A percentile compares a stretch with the other conserved stretches of the same genome.
These are phyloP conservation scores for Lachnellula subtilissima DNA, from an alignment of 2,329 filamentous ascomycete genomes.

Conservation along the genomic window DNA sequence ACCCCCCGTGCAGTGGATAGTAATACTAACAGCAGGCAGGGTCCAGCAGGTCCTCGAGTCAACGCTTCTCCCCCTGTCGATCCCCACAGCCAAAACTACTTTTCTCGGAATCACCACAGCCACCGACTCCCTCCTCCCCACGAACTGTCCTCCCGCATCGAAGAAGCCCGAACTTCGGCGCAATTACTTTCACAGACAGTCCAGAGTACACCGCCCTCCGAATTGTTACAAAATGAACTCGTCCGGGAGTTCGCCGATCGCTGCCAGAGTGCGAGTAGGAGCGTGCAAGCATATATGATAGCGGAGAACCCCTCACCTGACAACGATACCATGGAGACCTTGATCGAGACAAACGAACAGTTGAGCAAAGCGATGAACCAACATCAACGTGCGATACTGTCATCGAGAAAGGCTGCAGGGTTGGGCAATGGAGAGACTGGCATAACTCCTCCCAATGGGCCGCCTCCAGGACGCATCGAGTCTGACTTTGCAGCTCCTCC, in stretches of 20 bases:
- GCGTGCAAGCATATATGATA: conserved; percentile 81
- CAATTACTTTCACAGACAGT: conserved; percentile 90
- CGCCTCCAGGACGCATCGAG: conserved; percentile 14
- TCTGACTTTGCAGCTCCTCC: conserved; percentile 19
- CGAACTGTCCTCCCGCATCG: conserved; percentile 77
- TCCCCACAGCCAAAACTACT: conserved; percentile 51
- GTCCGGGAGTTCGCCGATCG: conserved; percentile 88
- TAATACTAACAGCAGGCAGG: conserved; percentile 10
- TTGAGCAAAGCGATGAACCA: conserved; percentile 76
- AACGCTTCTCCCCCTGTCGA: conserved; percentile 43
- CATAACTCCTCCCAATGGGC: conserved; percentile 9
- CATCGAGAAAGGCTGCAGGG: conserved; percentile 52
- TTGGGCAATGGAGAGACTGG: conserved; percentile 24
- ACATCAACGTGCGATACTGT: conserved; percentile 75
- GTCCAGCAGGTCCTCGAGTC: conserved; percentile 33
- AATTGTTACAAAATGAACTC: conserved; percentile 78
- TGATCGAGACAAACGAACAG: conserved; percentile 94
- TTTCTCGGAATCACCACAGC: conserved; percentile 46
- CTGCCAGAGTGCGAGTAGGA: conserved; percentile 73
- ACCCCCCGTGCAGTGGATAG: conserved; percentile 6
- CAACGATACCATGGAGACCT: conserved; percentile 85
- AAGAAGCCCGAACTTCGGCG: conserved; percentile 86
- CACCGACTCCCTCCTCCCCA: conserved; percentile 57
- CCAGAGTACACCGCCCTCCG: conserved; percentile 72
- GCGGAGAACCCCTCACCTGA: conserved; percentile 76